phyloP scores from a whole-genome alignment of 2,329 filamentous ascomycete genomes.

The Thielaviopsis ethacetica region DNA sequence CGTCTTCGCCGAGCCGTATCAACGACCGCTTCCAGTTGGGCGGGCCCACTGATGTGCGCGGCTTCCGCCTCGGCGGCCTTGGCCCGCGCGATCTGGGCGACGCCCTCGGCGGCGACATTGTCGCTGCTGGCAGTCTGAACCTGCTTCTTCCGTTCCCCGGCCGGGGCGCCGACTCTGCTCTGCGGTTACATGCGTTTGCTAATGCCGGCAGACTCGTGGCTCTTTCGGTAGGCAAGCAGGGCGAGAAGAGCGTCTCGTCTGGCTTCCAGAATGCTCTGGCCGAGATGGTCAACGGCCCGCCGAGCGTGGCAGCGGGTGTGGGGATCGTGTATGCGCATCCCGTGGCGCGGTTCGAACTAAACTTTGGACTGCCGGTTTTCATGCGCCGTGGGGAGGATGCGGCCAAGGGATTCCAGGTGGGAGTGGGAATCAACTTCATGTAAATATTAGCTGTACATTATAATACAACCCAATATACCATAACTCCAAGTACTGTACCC shows the following conservation, averaged over 20 bases:
- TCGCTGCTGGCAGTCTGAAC: conserved; percentile 75
- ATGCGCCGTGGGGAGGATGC: conserved; percentile 69
- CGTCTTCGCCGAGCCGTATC: conserved; percentile 54
- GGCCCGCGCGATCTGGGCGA: conserved; percentile 77
- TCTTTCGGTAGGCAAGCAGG: conserved; percentile 41
- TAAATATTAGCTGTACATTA: conserved; percentile 26
- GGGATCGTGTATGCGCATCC: conserved; percentile 92
- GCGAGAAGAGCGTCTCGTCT: conserved; percentile 26
- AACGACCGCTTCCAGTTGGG: conserved; percentile 94
- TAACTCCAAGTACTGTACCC: too few species aligned
- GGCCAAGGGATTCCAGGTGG: conserved; percentile 82
- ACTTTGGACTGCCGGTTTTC: conserved; percentile 79
- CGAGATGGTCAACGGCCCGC: conserved; percentile 58
- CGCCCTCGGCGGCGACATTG: conserved; percentile 80
- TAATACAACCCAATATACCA: not conserved
- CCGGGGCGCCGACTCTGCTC: conserved; percentile 63
- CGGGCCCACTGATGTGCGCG: conserved; percentile 84
- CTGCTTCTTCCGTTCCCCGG: conserved; percentile 72
- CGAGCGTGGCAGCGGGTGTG: conserved; percentile 72
- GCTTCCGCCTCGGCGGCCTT: conserved; percentile 77
- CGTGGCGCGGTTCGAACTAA: conserved; percentile 83
- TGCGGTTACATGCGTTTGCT: conserved; percentile 78
- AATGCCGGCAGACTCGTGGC: conserved; percentile 79
- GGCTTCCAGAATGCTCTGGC: conserved; percentile 45
- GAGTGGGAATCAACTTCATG: conserved; percentile 92